A percentile compares a stretch with the other conserved stretches of the same genome.
Evolutionary conservation across 352 stramenopile species (phyloP).

Genomic region (Phytophthora sp.): DNA sequence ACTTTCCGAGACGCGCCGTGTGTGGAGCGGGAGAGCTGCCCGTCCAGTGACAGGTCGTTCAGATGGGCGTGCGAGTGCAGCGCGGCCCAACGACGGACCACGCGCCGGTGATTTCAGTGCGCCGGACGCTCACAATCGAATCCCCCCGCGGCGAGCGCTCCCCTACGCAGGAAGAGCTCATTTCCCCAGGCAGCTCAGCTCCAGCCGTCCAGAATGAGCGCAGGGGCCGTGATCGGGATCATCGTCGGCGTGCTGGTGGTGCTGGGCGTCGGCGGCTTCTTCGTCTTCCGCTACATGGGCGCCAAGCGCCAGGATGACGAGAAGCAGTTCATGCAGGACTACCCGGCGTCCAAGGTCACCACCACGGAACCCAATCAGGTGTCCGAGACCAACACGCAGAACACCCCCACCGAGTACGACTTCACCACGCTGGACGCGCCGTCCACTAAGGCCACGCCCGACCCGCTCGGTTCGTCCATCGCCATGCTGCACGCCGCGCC

Average conservation of each 20-base stretch:
- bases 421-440: constrained; percentile 36
- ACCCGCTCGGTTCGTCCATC: constrained; percentile 38
- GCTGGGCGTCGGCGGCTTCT: constrained; percentile 40
- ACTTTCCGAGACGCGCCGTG: constrained; percentile 3
- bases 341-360: constrained; percentile 31
- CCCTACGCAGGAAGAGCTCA: constrained; percentile 2
- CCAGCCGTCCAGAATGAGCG: constrained; percentile 39
- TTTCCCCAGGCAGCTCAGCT: not conserved
- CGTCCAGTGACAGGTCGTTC: too few species aligned
- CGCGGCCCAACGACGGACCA: constrained; percentile 25
- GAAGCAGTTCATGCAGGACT: constrained; percentile 49
- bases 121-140: constrained; percentile 29
- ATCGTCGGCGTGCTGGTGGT: constrained; percentile 48
- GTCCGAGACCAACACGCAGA: constrained; percentile 30
- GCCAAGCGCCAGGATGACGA: constrained; percentile 34
- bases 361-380: constrained; percentile 13
- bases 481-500: constrained; percentile 36
- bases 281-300: constrained; percentile 40
- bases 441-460: constrained; percentile 28
- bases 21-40: too few species aligned
- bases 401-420: constrained; percentile 40
- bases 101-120: constrained; percentile 26
- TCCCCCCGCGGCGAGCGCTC: constrained; percentile 6
- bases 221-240: constrained; percentile 46
- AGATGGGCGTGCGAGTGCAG: constrained; percentile 14